phyloP scores from a whole-genome alignment of 495 filamentous ascomycete genomes.

The Astrothelium subdiscretum region DNA sequence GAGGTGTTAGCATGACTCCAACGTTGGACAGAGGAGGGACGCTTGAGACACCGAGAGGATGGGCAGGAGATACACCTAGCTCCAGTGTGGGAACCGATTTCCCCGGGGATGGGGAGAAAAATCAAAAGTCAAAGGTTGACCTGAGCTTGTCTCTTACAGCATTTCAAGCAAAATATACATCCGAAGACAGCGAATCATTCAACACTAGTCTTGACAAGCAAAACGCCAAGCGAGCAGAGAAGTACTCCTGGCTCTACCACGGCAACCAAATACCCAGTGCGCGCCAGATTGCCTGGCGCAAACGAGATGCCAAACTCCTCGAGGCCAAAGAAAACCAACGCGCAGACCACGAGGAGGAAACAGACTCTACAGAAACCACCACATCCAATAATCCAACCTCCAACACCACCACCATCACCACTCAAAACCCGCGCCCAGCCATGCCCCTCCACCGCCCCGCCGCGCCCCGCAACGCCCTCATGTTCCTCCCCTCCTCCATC shows the following conservation, averaged over 20 bases:
- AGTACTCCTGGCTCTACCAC: constrained; percentile 77
- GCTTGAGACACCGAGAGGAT: constrained; percentile 41
- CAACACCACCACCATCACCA: constrained; percentile 15
- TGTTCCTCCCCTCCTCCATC: constrained; percentile 64
- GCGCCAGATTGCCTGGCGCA: constrained; percentile 70
- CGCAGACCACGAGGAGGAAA: constrained; percentile 7
- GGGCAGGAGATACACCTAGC: constrained; percentile 56
- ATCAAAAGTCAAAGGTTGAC: constrained; percentile 48
- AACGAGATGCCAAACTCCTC: constrained; percentile 42
- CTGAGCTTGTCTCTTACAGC: constrained; percentile 68
- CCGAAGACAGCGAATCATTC: constrained; percentile 94
- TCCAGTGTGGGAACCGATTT: constrained; percentile 34
- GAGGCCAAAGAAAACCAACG: constrained; percentile 22
- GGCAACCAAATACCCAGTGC: constrained; percentile 82
- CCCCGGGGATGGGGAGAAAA: constrained; percentile 9
- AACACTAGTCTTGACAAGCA: constrained; percentile 86
- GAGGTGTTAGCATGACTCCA: constrained; percentile 27
- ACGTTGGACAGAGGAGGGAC: constrained; percentile 21
- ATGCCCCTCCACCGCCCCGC: constrained; percentile 68
- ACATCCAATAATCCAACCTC: neutral
- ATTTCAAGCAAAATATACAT: constrained; percentile 89
- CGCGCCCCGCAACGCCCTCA: constrained; percentile 65
- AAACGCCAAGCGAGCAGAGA: constrained; percentile 68
- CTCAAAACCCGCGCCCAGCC: constrained; percentile 52
- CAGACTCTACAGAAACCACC: neutral